phyloP scores from a whole-genome alignment of 2,329 filamentous ascomycete species.

The Cladorrhinum sp. region DNA sequence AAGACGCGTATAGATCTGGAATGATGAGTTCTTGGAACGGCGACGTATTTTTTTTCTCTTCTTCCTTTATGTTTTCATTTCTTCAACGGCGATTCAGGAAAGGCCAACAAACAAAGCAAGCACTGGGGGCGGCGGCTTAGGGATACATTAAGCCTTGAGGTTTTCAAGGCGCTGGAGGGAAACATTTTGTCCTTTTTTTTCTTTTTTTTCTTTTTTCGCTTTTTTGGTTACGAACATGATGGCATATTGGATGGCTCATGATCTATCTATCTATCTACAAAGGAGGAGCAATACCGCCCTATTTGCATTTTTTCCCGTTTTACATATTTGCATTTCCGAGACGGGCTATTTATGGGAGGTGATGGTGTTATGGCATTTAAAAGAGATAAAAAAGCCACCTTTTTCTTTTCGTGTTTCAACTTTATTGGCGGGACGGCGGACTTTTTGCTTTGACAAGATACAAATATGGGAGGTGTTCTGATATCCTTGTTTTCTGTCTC shows the following conservation, averaged over 20 bases:
- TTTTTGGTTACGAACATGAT: constrained; percentile 1
- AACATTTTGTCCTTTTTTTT: not conserved
- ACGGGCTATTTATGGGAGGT: not conserved
- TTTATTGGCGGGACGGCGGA: not conserved
- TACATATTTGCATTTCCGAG: constrained; percentile 1
- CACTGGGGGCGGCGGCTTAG: constrained; percentile 1
- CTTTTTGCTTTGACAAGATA: not conserved
- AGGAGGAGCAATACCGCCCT: not conserved
- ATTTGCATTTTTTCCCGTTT: not conserved
- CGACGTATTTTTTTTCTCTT: constrained; percentile 4
- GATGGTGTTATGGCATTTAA: constrained; percentile 10
- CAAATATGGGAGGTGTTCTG: not conserved
- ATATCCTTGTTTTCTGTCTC: not conserved
- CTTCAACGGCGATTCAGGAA: not conserved
- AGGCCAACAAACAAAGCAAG: not conserved
- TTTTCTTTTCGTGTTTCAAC: not conserved
- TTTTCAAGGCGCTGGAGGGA: constrained; percentile 10
- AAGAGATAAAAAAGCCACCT: constrained; percentile 5
- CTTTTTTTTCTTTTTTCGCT: not conserved
- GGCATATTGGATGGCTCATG: constrained; percentile 5
- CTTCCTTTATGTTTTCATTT: constrained; percentile 2
- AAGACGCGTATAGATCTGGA: constrained; percentile 8
- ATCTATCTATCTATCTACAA: not conserved
- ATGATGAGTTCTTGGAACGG: constrained; percentile 12
- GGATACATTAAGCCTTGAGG: not conserved